Evolutionary conservation across 345 rosid species (phyloP).

Genomic region (Corchorus olitorius): DNA sequence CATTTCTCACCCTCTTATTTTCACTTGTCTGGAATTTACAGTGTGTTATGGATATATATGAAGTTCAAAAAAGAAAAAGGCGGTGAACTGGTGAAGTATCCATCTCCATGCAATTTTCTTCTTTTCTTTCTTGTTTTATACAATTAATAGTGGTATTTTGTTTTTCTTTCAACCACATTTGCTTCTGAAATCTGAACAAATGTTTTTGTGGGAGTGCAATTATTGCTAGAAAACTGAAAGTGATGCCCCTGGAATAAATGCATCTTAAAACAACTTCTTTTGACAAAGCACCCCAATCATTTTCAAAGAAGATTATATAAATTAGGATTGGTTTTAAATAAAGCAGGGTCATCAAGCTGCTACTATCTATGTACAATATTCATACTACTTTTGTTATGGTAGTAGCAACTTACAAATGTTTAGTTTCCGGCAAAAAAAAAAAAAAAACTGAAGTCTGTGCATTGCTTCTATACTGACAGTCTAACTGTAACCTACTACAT

Average conservation of each 20-base stretch:
- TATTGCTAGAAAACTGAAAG: neutral
- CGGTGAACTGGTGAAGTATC: neutral
- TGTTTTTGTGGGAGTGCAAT: neutral
- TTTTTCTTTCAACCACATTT: no score
- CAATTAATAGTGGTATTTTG: neutral
- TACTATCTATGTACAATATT: neutral
- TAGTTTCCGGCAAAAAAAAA: no score
- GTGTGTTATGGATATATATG: neutral
- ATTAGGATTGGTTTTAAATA: neutral
- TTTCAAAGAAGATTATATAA: neutral
- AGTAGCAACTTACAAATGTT: no score
- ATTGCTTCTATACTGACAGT: no score
- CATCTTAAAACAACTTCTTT: neutral
- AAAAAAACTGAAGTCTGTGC: no score
- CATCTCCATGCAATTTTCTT: neutral
- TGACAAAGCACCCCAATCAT: neutral
- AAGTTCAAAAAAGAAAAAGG: neutral
- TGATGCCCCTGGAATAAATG: neutral
- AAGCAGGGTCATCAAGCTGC: neutral
- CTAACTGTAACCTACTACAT: neutral
- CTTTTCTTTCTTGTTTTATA: neutral
- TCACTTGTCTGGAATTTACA: neutral
- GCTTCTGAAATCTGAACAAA: no score
- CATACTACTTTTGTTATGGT: neutral
- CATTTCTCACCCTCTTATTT: neutral